These are phyloP conservation scores for Sphagnum fallax DNA, from an alignment of 228 moss, liverwort and hornwort genomes.

Conservation along the genomic window DNA sequence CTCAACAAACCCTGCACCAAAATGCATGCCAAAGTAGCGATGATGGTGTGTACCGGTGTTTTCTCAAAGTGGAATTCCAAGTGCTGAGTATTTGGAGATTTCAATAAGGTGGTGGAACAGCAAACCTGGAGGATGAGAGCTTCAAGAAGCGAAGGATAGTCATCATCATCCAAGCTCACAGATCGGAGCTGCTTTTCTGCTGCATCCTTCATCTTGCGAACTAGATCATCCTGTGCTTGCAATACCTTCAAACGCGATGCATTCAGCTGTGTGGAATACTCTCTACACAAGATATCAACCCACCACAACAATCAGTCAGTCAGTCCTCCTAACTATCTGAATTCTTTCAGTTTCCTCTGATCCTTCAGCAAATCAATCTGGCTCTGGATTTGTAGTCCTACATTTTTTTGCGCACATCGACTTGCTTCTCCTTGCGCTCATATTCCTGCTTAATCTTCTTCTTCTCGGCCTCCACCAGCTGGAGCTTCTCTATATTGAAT, in stretches of 20 bases:
- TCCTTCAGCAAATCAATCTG: too few relatives aligned
- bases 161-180: slow-evolving; percentile 42
- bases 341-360: too few relatives aligned
- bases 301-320: too few relatives aligned
- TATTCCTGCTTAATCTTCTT: slow-evolving; percentile 91
- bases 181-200: slow-evolving; percentile 65
- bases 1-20: slow-evolving; percentile 52
- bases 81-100: too few relatives aligned
- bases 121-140: slow-evolving; percentile 64
- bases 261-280: slow-evolving; percentile 88
- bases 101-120: too few relatives aligned
- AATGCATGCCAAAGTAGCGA: too few relatives aligned
- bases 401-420: slow-evolving; percentile 87
- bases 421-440: slow-evolving; percentile 90
- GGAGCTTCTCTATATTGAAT: slow-evolving; percentile 88
- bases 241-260: slow-evolving; percentile 76
- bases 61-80: too few relatives aligned
- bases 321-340: too few relatives aligned
- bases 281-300: slow-evolving; percentile 22
- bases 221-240: slow-evolving; percentile 88
- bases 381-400: slow-evolving; percentile 4
- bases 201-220: slow-evolving; percentile 69
- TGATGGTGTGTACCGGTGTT: too few relatives aligned
- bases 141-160: slow-evolving; percentile 54
- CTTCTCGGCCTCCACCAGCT: slow-evolving; percentile 92